Conservation (phyloP, 331 rosid genomes). For the Cydonia oblonga region DNA sequence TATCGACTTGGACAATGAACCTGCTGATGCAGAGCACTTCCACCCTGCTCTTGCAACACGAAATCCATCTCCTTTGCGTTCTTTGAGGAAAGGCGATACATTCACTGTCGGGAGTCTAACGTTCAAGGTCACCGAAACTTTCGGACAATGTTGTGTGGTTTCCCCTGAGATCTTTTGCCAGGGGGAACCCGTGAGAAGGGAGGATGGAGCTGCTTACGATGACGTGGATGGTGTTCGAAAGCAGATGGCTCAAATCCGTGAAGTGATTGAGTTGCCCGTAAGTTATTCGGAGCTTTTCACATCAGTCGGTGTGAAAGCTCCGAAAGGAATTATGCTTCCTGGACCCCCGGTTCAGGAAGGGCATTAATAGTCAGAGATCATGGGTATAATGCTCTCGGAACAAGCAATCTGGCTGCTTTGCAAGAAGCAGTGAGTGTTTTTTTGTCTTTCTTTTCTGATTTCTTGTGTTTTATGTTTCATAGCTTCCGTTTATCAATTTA, state of each 20-base stretch:
- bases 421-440: slow-evolving; percentile 35
- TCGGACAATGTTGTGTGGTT: slow-evolving; percentile 47
- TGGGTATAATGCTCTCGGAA: slow-evolving; percentile 42
- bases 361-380: slow-evolving; percentile 52
- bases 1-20: no score
- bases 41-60: no score
- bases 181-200: slow-evolving; percentile 53
- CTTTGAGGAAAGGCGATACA: slow-evolving; percentile 54
- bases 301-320: slow-evolving; percentile 60
- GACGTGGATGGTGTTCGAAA: slow-evolving; percentile 49
- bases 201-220: slow-evolving; percentile 17
- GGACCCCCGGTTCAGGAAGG: slow-evolving; percentile 74
- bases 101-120: slow-evolving; percentile 54
- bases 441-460: not conserved
- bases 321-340: slow-evolving; percentile 55
- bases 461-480: no score
- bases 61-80: slow-evolving; percentile 30
- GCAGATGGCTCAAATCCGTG: slow-evolving; percentile 67
- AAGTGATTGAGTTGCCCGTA: slow-evolving; percentile 51
- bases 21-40: no score
- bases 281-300: slow-evolving; percentile 65
- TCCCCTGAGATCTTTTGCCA: slow-evolving; percentile 55
- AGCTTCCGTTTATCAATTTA: no score
- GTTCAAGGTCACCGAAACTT: slow-evolving; percentile 62
- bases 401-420: slow-evolving; percentile 47